These are phyloP conservation scores for Trichoderma virens DNA, from an alignment of 495 filamentous ascomycete genomes.

Conservation along the genomic window DNA sequence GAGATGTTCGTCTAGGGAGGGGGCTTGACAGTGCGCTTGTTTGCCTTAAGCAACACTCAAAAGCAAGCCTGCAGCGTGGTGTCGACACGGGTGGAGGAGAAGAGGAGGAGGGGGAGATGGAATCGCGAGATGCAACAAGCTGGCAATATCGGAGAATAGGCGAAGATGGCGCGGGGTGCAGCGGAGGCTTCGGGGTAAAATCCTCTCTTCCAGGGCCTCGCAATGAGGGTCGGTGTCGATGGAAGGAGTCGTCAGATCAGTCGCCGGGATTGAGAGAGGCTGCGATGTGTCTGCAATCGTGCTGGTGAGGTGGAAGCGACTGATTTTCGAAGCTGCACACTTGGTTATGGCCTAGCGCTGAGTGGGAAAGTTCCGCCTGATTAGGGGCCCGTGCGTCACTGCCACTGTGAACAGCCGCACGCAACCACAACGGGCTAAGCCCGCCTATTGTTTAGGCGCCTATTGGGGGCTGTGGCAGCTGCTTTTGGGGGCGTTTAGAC, in stretches of 20 bases:
- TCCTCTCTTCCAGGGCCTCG: conserved; percentile 6
- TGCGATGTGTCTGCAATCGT: neutral
- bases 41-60: neutral
- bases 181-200: neutral
- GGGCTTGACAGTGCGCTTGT: neutral
- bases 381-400: neutral
- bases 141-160: neutral
- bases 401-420: neutral
- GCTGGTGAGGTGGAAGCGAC: conserved; percentile 8
- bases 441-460: neutral
- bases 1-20: neutral
- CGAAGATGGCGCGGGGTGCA: neutral
- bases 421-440: neutral
- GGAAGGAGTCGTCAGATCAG: conserved; percentile 6
- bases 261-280: neutral
- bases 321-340: conserved; percentile 11
- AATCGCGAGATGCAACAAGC: neutral
- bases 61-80: neutral
- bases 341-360: conserved; percentile 10
- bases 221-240: conserved; percentile 3
- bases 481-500: neutral
- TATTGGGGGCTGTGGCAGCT: neutral
- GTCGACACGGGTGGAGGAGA: neutral
- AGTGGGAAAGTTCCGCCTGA: conserved; percentile 5
- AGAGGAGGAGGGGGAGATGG: neutral